Percentiles rank a stretch among this genome's conserved stretches.
Evolutionary conservation across 208 protist genomes (phyloP).

Genomic region (Leishmania major): DNA sequence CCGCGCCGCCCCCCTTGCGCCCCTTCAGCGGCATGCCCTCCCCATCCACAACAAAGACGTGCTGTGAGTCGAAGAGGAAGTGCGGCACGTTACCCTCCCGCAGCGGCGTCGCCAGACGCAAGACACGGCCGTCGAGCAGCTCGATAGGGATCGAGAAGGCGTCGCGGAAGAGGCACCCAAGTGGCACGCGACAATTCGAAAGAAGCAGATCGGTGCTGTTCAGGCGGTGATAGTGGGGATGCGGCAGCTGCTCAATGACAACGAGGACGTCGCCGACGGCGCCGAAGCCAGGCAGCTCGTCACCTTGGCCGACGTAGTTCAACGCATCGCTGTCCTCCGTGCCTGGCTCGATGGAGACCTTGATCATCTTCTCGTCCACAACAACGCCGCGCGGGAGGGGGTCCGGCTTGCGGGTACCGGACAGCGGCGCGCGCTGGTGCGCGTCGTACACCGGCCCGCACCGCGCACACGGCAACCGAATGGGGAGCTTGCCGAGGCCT

Average conservation of each 20-base stretch:
- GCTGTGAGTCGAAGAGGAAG: constrained; percentile 37
- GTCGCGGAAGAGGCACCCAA: constrained; percentile 87
- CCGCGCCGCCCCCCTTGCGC: background rate
- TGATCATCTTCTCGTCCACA: constrained; percentile 90
- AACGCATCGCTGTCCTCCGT: constrained; percentile 95
- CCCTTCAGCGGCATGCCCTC: constrained; percentile 91
- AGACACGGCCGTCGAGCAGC: constrained; percentile 86
- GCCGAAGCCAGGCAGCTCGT: constrained; percentile 86
- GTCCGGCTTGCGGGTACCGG: constrained; percentile 59
- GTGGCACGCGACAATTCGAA: constrained; percentile 69
- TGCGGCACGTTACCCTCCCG: constrained; percentile 19
- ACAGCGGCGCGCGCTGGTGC: constrained; percentile 10
- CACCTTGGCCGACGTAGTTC: constrained; percentile 93
- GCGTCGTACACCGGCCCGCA: constrained; percentile 88
- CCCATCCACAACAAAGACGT: constrained; percentile 73
- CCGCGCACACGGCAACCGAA: constrained; percentile 21
- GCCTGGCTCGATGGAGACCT: constrained; percentile 95
- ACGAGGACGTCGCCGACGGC: constrained; percentile 97
- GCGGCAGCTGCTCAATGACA: constrained; percentile 94
- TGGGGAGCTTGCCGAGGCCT: constrained; percentile 48
- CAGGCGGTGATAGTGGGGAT: constrained; percentile 92
- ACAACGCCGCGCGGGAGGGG: constrained; percentile 71
- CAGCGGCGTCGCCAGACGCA: constrained; percentile 67
- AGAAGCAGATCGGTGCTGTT: constrained; percentile 91
- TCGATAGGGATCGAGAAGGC: constrained; percentile 76